Percentiles rank a stretch among this genome's conserved stretches.
Evolutionary conservation across 306 rosid species (phyloP).

Genomic region (Arachis stenosperma): DNA sequence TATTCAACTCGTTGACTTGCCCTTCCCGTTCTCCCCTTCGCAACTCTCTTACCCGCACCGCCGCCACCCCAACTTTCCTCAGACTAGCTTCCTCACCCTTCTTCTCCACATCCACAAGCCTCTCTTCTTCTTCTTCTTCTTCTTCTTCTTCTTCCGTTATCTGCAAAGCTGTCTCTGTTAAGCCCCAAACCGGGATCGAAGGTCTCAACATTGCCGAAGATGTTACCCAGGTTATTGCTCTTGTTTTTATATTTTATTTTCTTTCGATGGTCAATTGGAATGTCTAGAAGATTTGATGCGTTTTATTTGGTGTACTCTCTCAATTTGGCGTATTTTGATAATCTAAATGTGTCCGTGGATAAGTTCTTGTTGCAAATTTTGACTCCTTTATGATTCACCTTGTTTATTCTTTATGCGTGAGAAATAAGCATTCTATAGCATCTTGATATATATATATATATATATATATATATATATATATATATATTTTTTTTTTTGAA

Average conservation of each 20-base stretch:
- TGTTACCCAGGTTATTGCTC: constrained; percentile 65
- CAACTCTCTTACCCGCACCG: constrained; percentile 27
- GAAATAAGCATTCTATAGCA: not conserved
- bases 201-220: constrained; percentile 92
- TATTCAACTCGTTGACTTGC: constrained; percentile 54
- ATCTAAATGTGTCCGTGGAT: not conserved
- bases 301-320: not conserved
- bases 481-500: constrained; percentile 34
- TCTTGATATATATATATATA: constrained; percentile 12
- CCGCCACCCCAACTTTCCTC: not conserved
- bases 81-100: too few species aligned
- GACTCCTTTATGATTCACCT: not conserved
- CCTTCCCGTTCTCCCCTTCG: constrained; percentile 42
- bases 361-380: not conserved
- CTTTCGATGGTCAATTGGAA: not conserved
- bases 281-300: not conserved
- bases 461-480: constrained; percentile 13
- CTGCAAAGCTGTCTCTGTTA: constrained; percentile 75
- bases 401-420: constrained; percentile 21
- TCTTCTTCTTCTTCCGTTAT: constrained; percentile 45
- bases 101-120: too few species aligned
- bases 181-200: constrained; percentile 60
- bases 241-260: not conserved
- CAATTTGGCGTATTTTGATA: not conserved
- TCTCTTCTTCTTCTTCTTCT: too few species aligned